Evolutionary conservation across 1,284 basidiomycete species (phyloP).

Genomic region (Cryptococcus sp.): DNA sequence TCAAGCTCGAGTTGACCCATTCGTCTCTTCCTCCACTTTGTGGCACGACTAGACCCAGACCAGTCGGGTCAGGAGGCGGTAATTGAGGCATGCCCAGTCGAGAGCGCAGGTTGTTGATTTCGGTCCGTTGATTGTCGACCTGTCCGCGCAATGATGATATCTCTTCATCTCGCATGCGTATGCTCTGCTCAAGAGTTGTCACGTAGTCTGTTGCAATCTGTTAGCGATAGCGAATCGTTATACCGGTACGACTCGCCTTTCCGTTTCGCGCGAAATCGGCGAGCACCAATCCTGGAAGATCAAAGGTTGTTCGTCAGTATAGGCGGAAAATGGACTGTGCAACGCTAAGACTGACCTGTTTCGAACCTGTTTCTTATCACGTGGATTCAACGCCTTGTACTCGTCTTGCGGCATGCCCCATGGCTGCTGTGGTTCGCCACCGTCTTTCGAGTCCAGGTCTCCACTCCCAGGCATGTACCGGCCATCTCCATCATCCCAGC

Average conservation of each 20-base stretch:
- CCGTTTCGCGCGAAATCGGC: conserved; percentile 47
- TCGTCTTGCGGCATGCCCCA: conserved; percentile 51
- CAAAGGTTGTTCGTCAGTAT: neutral
- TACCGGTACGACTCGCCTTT: conserved; percentile 35
- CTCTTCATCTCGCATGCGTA: conserved; percentile 26
- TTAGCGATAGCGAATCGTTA: too few relatives aligned
- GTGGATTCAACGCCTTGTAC: conserved; percentile 45
- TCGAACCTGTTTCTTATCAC: conserved; percentile 50
- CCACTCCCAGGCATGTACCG: conserved; percentile 7
- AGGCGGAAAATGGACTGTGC: neutral
- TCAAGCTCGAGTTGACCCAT: conserved; percentile 2
- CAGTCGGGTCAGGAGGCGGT: conserved; percentile 8
- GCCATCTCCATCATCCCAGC: conserved; percentile 15
- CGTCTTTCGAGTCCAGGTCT: conserved; percentile 7
- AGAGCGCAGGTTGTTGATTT: conserved; percentile 38
- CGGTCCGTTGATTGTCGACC: conserved; percentile 25
- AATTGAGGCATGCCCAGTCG: conserved; percentile 26
- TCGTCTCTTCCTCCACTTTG: neutral
- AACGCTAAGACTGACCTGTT: conserved; percentile 32
- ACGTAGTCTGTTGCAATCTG: conserved; percentile 30
- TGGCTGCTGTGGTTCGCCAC: conserved; percentile 30
- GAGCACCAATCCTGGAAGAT: conserved; percentile 37
- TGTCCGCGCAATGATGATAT: conserved; percentile 24
- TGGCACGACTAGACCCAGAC: conserved; percentile 18
- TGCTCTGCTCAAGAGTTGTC: conserved; percentile 20